Base-by-base conservation (phyloP, 108 stramenopile species). In the Bacterosira constricta region DNA sequence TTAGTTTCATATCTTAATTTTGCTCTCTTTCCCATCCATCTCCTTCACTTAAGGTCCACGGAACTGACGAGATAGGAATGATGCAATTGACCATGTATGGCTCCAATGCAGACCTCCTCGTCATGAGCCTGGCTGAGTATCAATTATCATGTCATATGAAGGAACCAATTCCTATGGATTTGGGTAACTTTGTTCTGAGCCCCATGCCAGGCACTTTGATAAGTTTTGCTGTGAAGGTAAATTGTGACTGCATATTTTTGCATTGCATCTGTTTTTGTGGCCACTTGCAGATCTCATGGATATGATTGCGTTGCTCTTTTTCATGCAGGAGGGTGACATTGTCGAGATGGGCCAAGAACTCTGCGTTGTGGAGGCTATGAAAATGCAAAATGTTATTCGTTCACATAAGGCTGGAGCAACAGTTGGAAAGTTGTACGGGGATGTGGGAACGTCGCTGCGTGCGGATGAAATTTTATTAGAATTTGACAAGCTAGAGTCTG, bases 351-450 rank as follows among this genome's bases (percentile, higher is more conserved):
- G 96, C 8, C 96, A 99, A 79, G 92, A 91, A 41, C 82, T 99
- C 7, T 96, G 96, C 62, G 83, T 98, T 26, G 88, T 98, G 3
- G 97, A 98, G 82, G 98, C 98, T 6, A 99, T 99, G 98, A 99
- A 99, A 83, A 99, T 99, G 98, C 97, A 97, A 88, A 99, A 98
- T 71, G 82, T 97, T 15, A 85, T 98, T 21, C 91, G 93, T 18
- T 90, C 96, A 17, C 89, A 90, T 63, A 73, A 83, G 55, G 62
- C 66, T 3, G 97, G 90, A 30, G 66, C 73, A 12, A 82, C 86
- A n/a, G 80, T 93, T 56, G 73, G 65, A 42, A 86, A 80, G 57
- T 60, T 96, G 44, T 68, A 70, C 45, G 86, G 85, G 18, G 55
- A 67, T 23, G 88, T 87, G 6, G 97, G 95, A 10, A 79, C 79